Evolutionary conservation across 2,329 filamentous ascomycete species (phyloP), one percentile per base, ranked within the genome.

Genomic region (Cercospora sp.): DNA sequence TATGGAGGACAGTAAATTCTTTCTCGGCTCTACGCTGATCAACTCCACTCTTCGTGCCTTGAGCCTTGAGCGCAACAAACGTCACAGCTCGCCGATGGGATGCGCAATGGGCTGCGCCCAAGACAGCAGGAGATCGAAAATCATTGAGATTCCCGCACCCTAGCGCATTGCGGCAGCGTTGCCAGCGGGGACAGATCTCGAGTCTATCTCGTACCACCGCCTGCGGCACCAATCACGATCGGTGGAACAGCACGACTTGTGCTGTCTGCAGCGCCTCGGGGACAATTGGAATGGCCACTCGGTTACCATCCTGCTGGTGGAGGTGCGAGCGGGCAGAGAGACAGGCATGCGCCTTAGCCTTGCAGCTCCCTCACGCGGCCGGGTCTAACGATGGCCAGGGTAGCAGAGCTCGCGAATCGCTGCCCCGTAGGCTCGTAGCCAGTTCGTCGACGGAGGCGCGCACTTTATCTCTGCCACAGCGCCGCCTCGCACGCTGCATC

Each of bases 311-410:
- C 34, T 40, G 34, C 34, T 40, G 34, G 34, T 40, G 34, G 34
- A 40, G 34, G 34, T 40, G 34, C 34, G 67, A 55, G 62, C 43
- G 55, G 28, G 62, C 68, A 49, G 43, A 49, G n/a, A 37, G 45
- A 43, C 59, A 61, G 59, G 69, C 65, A 24, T 62, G 66, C 30
- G 32, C 43, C 32, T 68, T 63, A 70, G 64, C 63, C 65, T 59
- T 32, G 61, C 64, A 65, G 64, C 64, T 66, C 64, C 61, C 64
- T 51, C 61, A 18, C 1, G 28, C 40, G 43, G 58, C 37, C 63
- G 53, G 45, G 63, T 59, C 63, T 59, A 51, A 40, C 66, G 43
- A 61, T 43, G 55, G 40, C 37, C 43, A 55, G 67, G 45, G 40
- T 12, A 55, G 32, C 45, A 55, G 61, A 40, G 59, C 18, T 61